phyloP scores from a whole-genome alignment of 139 green algal genomes.

The Auxenochlorella pyrenoidosa region DNA sequence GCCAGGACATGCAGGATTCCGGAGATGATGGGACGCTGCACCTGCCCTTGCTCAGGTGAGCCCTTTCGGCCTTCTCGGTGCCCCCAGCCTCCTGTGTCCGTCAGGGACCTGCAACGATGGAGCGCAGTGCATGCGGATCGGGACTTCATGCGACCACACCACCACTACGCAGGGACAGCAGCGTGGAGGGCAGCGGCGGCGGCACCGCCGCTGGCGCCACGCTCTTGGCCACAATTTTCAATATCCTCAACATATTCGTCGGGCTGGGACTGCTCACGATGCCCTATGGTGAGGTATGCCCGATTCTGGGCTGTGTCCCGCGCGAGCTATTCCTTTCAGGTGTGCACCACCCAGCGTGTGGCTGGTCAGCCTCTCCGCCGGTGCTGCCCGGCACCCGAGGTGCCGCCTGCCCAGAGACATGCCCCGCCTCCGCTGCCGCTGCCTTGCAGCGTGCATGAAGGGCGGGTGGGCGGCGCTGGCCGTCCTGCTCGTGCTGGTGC shows the following conservation, averaged over 20 bases:
- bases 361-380: too few relatives aligned
- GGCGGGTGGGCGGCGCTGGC: constrained; percentile 53
- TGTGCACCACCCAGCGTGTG: too few relatives aligned
- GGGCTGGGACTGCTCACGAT: constrained; percentile 50
- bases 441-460: constrained; percentile 30
- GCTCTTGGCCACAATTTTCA: not conserved
- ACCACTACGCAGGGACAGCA: not conserved
- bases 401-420: too few relatives aligned
- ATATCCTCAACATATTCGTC: constrained; percentile 29
- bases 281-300: constrained; percentile 38
- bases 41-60: constrained; percentile 2
- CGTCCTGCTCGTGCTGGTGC: constrained; percentile 7
- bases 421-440: too few relatives aligned
- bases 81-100: not conserved
- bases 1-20: not conserved
- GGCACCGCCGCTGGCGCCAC: not conserved
- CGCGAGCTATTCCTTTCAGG: too few relatives aligned
- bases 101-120: not conserved
- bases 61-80: not conserved
- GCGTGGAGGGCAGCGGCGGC: not conserved
- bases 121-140: not conserved
- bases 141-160: not conserved
- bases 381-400: too few relatives aligned
- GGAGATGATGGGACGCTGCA: not conserved
- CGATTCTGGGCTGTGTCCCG: too few relatives aligned